Conservation (phyloP, 1,284 basidiomycete genomes). For the Kalmanozyma brasiliensis region DNA sequence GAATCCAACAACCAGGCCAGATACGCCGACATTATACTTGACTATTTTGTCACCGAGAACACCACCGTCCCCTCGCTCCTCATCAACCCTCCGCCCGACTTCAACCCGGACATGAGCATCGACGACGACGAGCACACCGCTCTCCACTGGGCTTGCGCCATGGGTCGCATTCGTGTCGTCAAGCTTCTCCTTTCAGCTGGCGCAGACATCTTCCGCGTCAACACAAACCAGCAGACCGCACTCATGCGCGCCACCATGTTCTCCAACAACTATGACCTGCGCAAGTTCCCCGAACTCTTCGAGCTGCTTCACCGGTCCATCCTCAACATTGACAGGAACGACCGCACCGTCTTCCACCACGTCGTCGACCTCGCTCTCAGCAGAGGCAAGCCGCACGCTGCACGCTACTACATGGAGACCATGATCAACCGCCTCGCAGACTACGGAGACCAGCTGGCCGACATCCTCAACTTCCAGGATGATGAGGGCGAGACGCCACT, state of each 20-base stretch:
- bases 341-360: slow-evolving; percentile 98
- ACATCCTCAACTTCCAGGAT: slow-evolving; percentile 99
- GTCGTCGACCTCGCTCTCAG: slow-evolving; percentile 98
- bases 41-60: slow-evolving; percentile 99
- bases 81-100: slow-evolving; percentile 87
- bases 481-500: slow-evolving; percentile 98
- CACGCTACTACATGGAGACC: slow-evolving; percentile 98
- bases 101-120: slow-evolving; percentile 95
- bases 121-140: slow-evolving; percentile 99
- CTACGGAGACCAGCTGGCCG: slow-evolving; percentile 94
- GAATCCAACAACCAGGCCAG: slow-evolving; percentile 56
- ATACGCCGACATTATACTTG: slow-evolving; percentile 95
- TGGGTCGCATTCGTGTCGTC: slow-evolving; percentile 96
- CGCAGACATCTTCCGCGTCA: slow-evolving; percentile 96
- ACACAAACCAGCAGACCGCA: slow-evolving; percentile 95
- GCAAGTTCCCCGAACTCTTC: slow-evolving; percentile 98
- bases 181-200: slow-evolving; percentile 93
- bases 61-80: slow-evolving; percentile 90
- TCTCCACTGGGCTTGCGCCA: slow-evolving; percentile 98
- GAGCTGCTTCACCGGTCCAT: slow-evolving; percentile 96
- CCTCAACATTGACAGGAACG: slow-evolving; percentile 97
- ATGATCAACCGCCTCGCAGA: slow-evolving; percentile 88
- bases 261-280: slow-evolving; percentile 98
- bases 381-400: slow-evolving; percentile 96
- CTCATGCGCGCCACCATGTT: slow-evolving; percentile 99